These are phyloP conservation scores for Diplogelasinospora grovesii DNA, from an alignment of 495 filamentous ascomycete genomes.

Conservation along the genomic window DNA sequence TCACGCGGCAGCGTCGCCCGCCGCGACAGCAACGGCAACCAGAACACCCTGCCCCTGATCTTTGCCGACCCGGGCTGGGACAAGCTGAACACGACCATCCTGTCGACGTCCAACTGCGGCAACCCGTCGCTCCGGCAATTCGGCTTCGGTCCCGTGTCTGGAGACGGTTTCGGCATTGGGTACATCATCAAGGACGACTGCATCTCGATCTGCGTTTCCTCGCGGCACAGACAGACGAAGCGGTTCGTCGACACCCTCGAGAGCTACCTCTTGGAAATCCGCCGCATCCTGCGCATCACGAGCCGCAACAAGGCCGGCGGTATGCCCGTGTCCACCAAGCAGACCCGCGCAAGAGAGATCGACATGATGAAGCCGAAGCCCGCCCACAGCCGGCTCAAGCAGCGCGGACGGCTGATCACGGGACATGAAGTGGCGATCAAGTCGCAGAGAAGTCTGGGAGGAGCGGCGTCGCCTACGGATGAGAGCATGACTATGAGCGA, in stretches of 20 bases:
- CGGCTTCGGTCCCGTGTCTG: conserved; percentile 90
- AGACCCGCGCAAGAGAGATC: conserved; percentile 37
- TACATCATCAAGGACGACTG: conserved; percentile 98
- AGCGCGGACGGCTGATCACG: conserved; percentile 51
- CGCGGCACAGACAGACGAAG: conserved; percentile 87
- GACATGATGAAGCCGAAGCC: conserved; percentile 22
- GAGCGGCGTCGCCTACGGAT: conserved; percentile 45
- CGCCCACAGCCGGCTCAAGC: conserved; percentile 36
- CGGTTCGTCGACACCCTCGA: conserved; percentile 87
- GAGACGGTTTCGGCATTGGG: conserved; percentile 93
- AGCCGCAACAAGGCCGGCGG: conserved; percentile 43
- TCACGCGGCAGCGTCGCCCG: conserved; percentile 33
- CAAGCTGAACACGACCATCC: conserved; percentile 86
- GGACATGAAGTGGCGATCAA: conserved; percentile 33
- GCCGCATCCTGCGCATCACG: conserved; percentile 68
- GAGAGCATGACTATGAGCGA: conserved; percentile 62
- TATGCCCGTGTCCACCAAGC: conserved; percentile 14
- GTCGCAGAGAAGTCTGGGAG: conserved; percentile 30
- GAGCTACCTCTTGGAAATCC: conserved; percentile 80
- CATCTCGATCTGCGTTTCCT: conserved; percentile 85
- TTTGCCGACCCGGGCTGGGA: conserved; percentile 92
- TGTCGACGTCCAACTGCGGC: conserved; percentile 97
- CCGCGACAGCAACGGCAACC: conserved; percentile 19
- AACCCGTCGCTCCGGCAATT: conserved; percentile 96
- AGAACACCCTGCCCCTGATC: conserved; percentile 58